Evolutionary conservation across 208 protist species (phyloP).

Genomic region (Acanthamoeba healyi): DNA sequence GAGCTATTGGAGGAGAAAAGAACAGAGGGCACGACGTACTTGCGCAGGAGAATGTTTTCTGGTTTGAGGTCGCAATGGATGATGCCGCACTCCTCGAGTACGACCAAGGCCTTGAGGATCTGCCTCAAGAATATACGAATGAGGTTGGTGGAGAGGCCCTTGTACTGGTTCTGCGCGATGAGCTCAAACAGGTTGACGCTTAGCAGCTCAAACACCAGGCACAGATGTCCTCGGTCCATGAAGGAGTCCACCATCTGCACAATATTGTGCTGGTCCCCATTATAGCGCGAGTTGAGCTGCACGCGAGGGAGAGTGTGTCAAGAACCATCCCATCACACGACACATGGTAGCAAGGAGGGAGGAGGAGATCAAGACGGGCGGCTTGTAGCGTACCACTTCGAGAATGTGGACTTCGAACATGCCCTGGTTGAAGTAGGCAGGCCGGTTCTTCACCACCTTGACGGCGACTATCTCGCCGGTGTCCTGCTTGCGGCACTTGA

Average conservation of each 20-base stretch:
- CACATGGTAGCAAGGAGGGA: background rate
- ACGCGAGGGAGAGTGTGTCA: background rate
- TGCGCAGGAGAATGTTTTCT: constrained; percentile 94
- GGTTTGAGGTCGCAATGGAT: constrained; percentile 98
- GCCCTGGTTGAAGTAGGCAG: constrained; percentile 92
- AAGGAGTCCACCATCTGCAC: constrained; percentile 91
- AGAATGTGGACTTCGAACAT: constrained; percentile 93
- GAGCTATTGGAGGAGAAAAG: background rate
- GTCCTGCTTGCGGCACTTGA: constrained; percentile 61
- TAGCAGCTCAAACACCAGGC: constrained; percentile 93
- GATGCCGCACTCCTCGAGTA: constrained; percentile 94
- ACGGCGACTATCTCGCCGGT: constrained; percentile 87
- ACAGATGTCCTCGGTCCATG: constrained; percentile 92
- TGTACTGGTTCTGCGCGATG: constrained; percentile 91
- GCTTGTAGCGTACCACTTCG: constrained; percentile 76
- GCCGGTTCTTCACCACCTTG: constrained; percentile 94
- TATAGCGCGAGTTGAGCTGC: constrained; percentile 41
- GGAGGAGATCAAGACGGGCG: background rate
- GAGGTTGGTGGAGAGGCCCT: constrained; percentile 92
- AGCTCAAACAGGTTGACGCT: constrained; percentile 94
- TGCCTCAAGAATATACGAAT: constrained; percentile 93
- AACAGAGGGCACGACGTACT: background rate
- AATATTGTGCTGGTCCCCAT: constrained; percentile 79
- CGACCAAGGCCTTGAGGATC: constrained; percentile 94
- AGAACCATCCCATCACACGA: background rate